These are phyloP conservation scores for Euphorbia peplus DNA, from an alignment of 345 rosid genomes.

Conservation along the genomic window DNA sequence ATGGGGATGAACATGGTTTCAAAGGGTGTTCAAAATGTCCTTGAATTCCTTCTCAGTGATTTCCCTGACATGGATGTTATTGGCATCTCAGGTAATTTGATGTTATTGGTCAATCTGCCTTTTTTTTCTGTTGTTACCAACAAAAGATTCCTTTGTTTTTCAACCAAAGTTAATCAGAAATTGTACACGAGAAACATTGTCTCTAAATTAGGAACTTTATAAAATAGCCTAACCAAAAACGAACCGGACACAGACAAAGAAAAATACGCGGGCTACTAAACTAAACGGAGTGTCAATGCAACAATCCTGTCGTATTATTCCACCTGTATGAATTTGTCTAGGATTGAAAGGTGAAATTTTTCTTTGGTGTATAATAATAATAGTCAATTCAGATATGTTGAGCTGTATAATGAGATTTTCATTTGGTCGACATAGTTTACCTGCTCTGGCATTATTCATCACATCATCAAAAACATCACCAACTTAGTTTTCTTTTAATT, in stretches of 20 bases:
- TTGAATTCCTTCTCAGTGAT: slow-evolving; percentile 65
- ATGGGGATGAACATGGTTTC: slow-evolving; percentile 99
- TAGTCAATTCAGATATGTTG: not conserved
- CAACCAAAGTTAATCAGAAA: not conserved
- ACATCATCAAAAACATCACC: not conserved
- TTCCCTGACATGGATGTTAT: slow-evolving; percentile 88
- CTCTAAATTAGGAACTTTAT: too few species aligned
- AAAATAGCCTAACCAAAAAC: too few species aligned
- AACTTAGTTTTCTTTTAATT: not conserved
- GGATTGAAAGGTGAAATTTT: not conserved
- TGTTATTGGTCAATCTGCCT: not conserved
- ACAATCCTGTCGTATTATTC: not conserved
- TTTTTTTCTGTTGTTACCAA: not conserved
- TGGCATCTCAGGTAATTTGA: slow-evolving; percentile 59
- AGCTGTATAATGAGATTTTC: not conserved
- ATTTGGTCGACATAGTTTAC: not conserved
- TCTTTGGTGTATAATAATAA: too few species aligned
- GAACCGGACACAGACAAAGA: too few species aligned
- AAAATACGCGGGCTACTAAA: too few species aligned
- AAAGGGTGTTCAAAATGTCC: slow-evolving; percentile 88
- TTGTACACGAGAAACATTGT: too few species aligned
- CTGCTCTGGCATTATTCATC: not conserved
- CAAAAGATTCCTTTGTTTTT: not conserved
- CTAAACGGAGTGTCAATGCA: too few species aligned
- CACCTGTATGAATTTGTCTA: not conserved